These are phyloP conservation scores for Neonectria magnoliae DNA, from an alignment of 2,329 filamentous ascomycete species.

Conservation along the genomic window DNA sequence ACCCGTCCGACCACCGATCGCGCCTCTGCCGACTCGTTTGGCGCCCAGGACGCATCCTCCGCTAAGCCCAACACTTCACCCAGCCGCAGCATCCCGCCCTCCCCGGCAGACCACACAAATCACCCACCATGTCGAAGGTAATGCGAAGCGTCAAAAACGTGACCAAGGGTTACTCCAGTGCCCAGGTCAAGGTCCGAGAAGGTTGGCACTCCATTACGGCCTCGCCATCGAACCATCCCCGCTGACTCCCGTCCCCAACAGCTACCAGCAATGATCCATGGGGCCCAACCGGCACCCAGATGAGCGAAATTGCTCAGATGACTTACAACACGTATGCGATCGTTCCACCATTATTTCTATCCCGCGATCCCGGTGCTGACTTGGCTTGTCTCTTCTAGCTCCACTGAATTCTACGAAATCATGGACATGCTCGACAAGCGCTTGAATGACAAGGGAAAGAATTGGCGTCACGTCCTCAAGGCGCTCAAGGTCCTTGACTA, in stretches of 20 bases:
- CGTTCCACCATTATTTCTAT: neutral
- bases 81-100: slow-evolving; percentile 11
- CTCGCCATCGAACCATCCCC: slow-evolving; percentile 7
- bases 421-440: slow-evolving; percentile 99
- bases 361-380: slow-evolving; percentile 27
- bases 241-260: slow-evolving; percentile 53
- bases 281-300: slow-evolving; percentile 97
- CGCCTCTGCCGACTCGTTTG: slow-evolving; percentile 35
- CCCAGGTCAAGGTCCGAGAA: slow-evolving; percentile 98
- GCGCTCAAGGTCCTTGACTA: slow-evolving; percentile 98
- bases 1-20: slow-evolving; percentile 21
- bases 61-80: slow-evolving; percentile 11
- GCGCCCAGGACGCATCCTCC: slow-evolving; percentile 33
- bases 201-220: slow-evolving; percentile 63
- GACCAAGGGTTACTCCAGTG: slow-evolving; percentile 96
- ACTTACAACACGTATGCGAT: slow-evolving; percentile 91
- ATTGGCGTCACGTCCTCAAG: slow-evolving; percentile 98
- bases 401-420: slow-evolving; percentile 98
- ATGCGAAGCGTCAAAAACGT: slow-evolving; percentile 99
- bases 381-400: slow-evolving; percentile 61
- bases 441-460: slow-evolving; percentile 98
- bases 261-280: slow-evolving; percentile 99
- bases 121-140: slow-evolving; percentile 86
- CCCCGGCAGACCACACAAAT: slow-evolving; percentile 26
- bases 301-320: slow-evolving; percentile 98